phyloP scores from a whole-genome alignment of 768 basidiomycete species.

The Lactarius hengduanensis region DNA sequence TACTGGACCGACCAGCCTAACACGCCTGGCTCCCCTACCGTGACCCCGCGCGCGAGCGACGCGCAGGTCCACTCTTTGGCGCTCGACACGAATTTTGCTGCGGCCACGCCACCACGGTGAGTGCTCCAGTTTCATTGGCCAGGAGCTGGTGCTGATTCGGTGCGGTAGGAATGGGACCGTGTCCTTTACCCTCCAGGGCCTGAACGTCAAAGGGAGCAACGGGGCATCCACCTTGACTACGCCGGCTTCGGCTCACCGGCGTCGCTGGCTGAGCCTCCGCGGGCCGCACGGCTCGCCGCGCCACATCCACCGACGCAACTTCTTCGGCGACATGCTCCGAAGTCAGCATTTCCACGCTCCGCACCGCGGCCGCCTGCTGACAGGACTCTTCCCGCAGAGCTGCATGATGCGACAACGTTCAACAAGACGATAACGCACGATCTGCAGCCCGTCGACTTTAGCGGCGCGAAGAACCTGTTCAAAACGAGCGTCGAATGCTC shows the following conservation, averaged over 20 bases:
- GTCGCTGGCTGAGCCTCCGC: neutral
- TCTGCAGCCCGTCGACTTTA: neutral
- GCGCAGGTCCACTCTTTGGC: neutral
- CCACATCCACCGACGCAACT: neutral
- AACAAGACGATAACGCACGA: neutral
- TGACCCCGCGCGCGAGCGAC: neutral
- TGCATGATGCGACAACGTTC: neutral
- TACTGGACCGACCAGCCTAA: neutral
- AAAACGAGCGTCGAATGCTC: constrained; percentile 6
- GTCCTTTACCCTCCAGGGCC: neutral
- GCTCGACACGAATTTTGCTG: constrained; percentile 1
- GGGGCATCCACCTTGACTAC: neutral
- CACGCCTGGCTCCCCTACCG: neutral
- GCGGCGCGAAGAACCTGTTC: neutral
- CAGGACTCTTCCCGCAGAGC: neutral
- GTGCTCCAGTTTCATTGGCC: neutral
- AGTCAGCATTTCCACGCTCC: neutral
- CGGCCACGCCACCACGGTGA: neutral
- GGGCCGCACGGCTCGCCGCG: neutral
- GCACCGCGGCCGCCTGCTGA: neutral
- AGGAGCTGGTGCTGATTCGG: neutral
- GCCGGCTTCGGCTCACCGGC: neutral
- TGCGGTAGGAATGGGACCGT: neutral
- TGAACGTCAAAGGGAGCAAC: neutral
- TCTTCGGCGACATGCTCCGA: neutral